These are phyloP conservation scores for Ogataea henricii DNA, from an alignment of 805 yeast species.

Conservation along the genomic window DNA sequence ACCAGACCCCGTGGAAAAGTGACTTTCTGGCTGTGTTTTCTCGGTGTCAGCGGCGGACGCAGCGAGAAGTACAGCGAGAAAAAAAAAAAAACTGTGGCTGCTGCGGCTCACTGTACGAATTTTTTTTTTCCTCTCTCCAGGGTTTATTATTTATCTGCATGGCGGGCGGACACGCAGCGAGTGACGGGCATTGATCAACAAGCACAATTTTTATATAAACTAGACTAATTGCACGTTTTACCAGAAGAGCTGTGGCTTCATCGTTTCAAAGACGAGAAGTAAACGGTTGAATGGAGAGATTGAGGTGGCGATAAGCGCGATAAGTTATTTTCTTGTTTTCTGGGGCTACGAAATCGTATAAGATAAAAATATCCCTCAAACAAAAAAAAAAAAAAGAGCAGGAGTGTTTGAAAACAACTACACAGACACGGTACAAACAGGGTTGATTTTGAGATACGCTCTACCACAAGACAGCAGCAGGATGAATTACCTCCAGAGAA, in stretches of 20 bases:
- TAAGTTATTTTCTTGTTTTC: background rate
- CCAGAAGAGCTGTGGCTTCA: background rate
- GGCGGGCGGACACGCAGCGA: background rate
- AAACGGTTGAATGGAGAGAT: background rate
- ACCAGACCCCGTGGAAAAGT: background rate
- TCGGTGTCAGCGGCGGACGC: background rate
- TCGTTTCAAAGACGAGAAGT: background rate
- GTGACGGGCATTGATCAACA: background rate
- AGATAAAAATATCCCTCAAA: background rate
- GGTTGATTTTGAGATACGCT: background rate
- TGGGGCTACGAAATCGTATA: background rate
- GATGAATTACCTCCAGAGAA: conserved; percentile 25
- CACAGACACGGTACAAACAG: background rate
- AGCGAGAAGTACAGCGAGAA: too few species aligned
- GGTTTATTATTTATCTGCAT: background rate
- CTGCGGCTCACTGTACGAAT: background rate
- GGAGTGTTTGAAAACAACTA: too few species aligned
- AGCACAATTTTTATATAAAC: background rate
- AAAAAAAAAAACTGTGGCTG: conserved; percentile 1
- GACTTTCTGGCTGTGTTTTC: background rate
- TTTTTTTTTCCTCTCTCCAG: background rate
- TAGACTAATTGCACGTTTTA: background rate
- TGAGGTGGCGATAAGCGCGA: background rate
- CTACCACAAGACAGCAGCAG: background rate
- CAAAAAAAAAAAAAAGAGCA: too few species aligned